A percentile compares a stretch with the other conserved stretches of the same genome.
Evolutionary conservation across 176 grass and related monocot species (phyloP).

Genomic region (Oryza glumipatula): DNA sequence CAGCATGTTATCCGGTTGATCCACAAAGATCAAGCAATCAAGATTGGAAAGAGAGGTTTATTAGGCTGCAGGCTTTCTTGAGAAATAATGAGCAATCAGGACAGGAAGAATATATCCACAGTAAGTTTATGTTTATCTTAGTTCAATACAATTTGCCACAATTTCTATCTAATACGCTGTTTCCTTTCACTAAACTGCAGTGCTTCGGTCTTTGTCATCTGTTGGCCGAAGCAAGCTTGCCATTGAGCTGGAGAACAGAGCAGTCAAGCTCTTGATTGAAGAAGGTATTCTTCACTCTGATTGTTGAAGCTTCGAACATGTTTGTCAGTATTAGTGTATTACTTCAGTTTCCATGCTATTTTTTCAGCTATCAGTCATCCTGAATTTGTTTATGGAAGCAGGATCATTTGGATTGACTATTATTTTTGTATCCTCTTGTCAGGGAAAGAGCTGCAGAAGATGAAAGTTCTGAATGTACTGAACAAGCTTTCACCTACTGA

Average conservation of each 20-base stretch:
- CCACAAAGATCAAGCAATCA: conserved; percentile 47
- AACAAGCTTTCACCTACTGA: conserved; percentile 49
- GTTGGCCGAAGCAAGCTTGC: conserved; percentile 77
- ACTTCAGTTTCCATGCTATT: neutral
- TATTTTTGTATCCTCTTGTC: conserved; percentile 34
- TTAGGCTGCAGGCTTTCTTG: conserved; percentile 73
- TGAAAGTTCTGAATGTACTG: conserved; percentile 87
- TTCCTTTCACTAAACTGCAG: conserved; percentile 46
- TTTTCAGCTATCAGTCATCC: conserved; percentile 6
- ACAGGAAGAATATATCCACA: conserved; percentile 76
- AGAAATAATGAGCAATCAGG: conserved; percentile 75
- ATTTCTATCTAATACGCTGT: conserved; percentile 21
- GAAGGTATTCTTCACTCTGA: conserved; percentile 71
- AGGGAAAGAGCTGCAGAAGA: conserved; percentile 92
- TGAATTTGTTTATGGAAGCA: conserved; percentile 28
- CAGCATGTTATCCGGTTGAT: neutral
- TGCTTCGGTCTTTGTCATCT: conserved; percentile 77
- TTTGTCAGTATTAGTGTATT: neutral
- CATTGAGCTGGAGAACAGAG: conserved; percentile 85
- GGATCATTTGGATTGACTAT: neutral
- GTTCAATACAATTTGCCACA: too few relatives aligned
- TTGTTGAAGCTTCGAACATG: conserved; percentile 16
- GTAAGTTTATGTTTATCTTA: conserved; percentile 51
- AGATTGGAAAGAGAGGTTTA: conserved; percentile 76
- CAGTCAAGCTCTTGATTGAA: conserved; percentile 84